Conservation (phyloP, 176 grass and related monocot genomes). For the Puccinellia tenuiflora region DNA sequence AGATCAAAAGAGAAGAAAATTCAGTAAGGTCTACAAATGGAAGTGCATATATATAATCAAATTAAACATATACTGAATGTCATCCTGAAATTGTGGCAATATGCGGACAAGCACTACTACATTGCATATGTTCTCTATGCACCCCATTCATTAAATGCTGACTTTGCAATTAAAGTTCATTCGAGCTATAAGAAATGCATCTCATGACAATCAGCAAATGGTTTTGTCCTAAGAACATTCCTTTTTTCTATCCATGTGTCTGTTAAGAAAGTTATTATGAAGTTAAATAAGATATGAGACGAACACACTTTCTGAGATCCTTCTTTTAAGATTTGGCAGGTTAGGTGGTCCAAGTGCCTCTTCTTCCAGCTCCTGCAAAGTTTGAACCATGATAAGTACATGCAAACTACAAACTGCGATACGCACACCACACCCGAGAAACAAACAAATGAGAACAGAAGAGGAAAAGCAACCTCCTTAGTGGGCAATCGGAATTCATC, state of each 20-base stretch:
- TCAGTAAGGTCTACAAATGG: constrained; percentile 6
- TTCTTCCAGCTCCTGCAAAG: constrained; percentile 67
- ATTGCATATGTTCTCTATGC: neutral
- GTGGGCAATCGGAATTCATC: constrained; percentile 91
- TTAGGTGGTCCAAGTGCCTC: constrained; percentile 70
- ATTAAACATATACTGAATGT: neutral
- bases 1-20: neutral
- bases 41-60: neutral
- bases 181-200: neutral
- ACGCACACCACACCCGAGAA: neutral
- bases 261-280: neutral
- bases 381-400: neutral
- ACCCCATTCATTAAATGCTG: neutral
- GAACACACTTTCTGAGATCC: constrained; percentile 98
- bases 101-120: neutral
- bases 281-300: too few species aligned
- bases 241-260: neutral
- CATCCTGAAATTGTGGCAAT: neutral
- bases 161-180: neutral
- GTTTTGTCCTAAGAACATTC: neutral
- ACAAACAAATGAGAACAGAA: neutral
- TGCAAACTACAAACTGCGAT: neutral
- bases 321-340: constrained; percentile 73
- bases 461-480: constrained; percentile 48
- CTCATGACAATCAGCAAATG: neutral